Evolutionary conservation across 179 eudicot species (phyloP).

Genomic region (Nepenthes alata): DNA sequence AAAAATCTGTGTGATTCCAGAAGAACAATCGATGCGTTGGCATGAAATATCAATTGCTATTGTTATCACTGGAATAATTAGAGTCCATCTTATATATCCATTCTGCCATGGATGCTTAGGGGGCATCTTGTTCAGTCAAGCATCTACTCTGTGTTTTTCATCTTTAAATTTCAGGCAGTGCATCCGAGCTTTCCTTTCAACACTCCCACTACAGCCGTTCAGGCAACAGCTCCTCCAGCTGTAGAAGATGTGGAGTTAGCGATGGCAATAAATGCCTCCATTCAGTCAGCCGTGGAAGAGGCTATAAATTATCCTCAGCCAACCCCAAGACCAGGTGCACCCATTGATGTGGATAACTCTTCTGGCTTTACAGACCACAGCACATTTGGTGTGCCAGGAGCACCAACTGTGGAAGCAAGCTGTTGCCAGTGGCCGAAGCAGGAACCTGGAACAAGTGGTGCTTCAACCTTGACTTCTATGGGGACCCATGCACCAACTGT

Average conservation of each 20-base stretch:
- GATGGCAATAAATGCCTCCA: constrained; percentile 62
- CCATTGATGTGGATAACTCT: constrained; percentile 14
- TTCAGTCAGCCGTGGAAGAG: constrained; percentile 44
- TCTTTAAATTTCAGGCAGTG: constrained; percentile 32
- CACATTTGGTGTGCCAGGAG: constrained; percentile 4
- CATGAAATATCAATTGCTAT: no score
- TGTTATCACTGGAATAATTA: no score
- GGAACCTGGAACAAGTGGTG: constrained; percentile 30
- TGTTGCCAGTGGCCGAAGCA: constrained; percentile 13
- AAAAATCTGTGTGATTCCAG: no score
- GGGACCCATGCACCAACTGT: constrained; percentile 20
- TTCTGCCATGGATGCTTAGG: no score
- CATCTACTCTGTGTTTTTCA: not conserved
- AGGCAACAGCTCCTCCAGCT: constrained; percentile 17
- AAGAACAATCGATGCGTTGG: no score
- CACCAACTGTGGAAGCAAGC: constrained; percentile 20
- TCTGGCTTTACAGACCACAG: constrained; percentile 1
- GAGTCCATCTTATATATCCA: no score
- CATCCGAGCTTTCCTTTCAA: constrained; percentile 65
- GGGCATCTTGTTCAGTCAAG: no score
- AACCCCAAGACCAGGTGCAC: constrained; percentile 27
- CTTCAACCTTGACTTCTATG: constrained; percentile 14
- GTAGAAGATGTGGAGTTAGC: constrained; percentile 55
- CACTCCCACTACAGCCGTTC: constrained; percentile 15
- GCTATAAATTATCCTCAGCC: constrained; percentile 17